Conservation (phyloP, 2,329 filamentous ascomycete species). For the Pseudogymnoascus verrucosus region DNA sequence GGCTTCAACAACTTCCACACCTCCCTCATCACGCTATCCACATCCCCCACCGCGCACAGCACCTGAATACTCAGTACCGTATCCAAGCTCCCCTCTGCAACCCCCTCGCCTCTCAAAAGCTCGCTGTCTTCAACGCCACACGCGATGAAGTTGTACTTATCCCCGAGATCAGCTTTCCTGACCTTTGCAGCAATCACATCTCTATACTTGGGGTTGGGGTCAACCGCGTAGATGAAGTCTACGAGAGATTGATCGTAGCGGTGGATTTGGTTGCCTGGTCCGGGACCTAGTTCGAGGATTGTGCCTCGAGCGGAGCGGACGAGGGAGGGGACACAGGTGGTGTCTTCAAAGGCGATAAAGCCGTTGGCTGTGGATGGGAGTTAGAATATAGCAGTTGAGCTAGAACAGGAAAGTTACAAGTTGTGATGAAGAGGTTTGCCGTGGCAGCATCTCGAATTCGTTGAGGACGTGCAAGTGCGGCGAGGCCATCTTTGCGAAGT, state of each 20-base stretch:
- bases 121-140: slow-evolving; percentile 34
- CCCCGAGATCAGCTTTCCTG: slow-evolving; percentile 24
- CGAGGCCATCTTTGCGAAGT: slow-evolving; percentile 18
- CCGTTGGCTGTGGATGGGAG: slow-evolving; percentile 17
- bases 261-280: slow-evolving; percentile 36
- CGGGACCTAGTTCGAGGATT: slow-evolving; percentile 38
- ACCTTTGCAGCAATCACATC: slow-evolving; percentile 27
- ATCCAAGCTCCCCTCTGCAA: slow-evolving; percentile 32
- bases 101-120: slow-evolving; percentile 30
- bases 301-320: slow-evolving; percentile 26
- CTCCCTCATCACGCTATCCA: slow-evolving; percentile 23
- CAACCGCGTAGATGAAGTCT: slow-evolving; percentile 32
- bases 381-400: slow-evolving; percentile 10
- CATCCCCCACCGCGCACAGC: slow-evolving; percentile 33
- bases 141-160: slow-evolving; percentile 32
- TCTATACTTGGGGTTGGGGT: slow-evolving; percentile 32
- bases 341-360: slow-evolving; percentile 30
- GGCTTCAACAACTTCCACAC: slow-evolving; percentile 38
- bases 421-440: slow-evolving; percentile 20
- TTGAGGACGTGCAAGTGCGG: slow-evolving; percentile 13
- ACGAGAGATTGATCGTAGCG: slow-evolving; percentile 30
- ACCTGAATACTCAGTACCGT: slow-evolving; percentile 36
- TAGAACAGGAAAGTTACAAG: slow-evolving; percentile 15
- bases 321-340: slow-evolving; percentile 28
- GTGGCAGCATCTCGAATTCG: slow-evolving; percentile 20